Base-by-base conservation (phyloP, 1,284 basidiomycete genomes). In the Neotropicomus parvogracilis region DNA sequence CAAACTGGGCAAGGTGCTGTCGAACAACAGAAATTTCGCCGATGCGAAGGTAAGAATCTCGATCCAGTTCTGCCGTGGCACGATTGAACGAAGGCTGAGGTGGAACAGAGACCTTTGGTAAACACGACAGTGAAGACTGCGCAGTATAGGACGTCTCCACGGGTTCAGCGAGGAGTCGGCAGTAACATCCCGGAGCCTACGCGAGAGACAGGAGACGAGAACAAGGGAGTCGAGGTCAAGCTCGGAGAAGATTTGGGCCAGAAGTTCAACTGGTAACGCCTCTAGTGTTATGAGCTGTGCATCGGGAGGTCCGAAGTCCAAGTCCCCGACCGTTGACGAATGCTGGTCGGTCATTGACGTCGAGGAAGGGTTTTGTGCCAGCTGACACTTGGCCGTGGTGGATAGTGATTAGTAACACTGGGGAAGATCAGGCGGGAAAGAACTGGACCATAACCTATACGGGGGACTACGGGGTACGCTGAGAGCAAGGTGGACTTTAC, bases 61-160 rank as follows among this genome's bases (percentile, higher is more conserved):
- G 40, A 88, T 73, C 82, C 83, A 88, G 57, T 88, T 89, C 49
- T 82, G 79, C 34, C 81, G 73, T 7, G 87, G 85, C 2, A 88
- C 81, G 17, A 67, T 78, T 21, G 67, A 65, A 34, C 79, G 77
- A 35, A 83, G 74, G 54, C 80, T 75, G 31, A 88, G 72, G 56
- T 83, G 75, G 50, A 69, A 75, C 45, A 88, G 61, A 26, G 70
- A 68, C 12, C 62, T 62, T 45, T 81, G 78, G 55, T 83, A 83
- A 19, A 62, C 55, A 17, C 65, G 59, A n/a, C 64, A 62, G 21
- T 59, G 67, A 17, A 89, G 71, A 56, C 72, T 79, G 26, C 75
- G 75, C 11, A 80, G 64, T 53, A 89, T 86, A 5, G 85, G 82
- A 12, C 65, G 68, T 48, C 84, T 75, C 86, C 87, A 89, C 17